These are phyloP conservation scores for Thraustochytrium striatum DNA, from an alignment of 352 stramenopile species.

Conservation along the genomic window DNA sequence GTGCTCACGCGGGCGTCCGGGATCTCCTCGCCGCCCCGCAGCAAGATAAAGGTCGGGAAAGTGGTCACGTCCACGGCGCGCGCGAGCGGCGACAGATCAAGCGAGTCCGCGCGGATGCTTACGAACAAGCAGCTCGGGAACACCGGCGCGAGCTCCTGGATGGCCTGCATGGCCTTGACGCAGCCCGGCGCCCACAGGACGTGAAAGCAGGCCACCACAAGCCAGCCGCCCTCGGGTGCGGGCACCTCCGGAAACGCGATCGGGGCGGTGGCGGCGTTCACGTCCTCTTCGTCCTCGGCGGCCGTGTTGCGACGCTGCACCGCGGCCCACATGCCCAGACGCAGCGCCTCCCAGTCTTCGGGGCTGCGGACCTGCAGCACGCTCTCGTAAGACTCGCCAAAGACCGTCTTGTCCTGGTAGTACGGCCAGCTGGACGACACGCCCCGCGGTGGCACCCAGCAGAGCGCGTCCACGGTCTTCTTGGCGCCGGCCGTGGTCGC, in stretches of 20 bases:
- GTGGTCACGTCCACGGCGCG: constrained; percentile 17
- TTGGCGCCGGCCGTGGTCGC: not conserved
- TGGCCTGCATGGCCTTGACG: constrained; percentile 49
- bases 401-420: constrained; percentile 52
- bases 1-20: constrained; percentile 31
- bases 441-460: constrained; percentile 42
- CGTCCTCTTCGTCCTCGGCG: constrained; percentile 23
- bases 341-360: constrained; percentile 39
- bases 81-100: constrained; percentile 27
- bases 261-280: not conserved
- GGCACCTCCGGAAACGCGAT: constrained; percentile 20
- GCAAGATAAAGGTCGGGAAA: constrained; percentile 51
- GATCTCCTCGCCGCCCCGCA: constrained; percentile 51
- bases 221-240: constrained; percentile 45
- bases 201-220: constrained; percentile 51
- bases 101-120: constrained; percentile 45
- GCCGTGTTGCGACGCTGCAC: too few species aligned
- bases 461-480: not conserved
- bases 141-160: constrained; percentile 40
- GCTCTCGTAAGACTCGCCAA: constrained; percentile 48
- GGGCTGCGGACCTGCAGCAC: constrained; percentile 5
- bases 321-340: not conserved
- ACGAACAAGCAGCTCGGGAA: constrained; percentile 49
- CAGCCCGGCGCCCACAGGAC: constrained; percentile 46
- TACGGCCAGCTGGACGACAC: constrained; percentile 49